Conservation (phyloP, 306 rosid genomes). For the Casuarina cunninghamiana region DNA sequence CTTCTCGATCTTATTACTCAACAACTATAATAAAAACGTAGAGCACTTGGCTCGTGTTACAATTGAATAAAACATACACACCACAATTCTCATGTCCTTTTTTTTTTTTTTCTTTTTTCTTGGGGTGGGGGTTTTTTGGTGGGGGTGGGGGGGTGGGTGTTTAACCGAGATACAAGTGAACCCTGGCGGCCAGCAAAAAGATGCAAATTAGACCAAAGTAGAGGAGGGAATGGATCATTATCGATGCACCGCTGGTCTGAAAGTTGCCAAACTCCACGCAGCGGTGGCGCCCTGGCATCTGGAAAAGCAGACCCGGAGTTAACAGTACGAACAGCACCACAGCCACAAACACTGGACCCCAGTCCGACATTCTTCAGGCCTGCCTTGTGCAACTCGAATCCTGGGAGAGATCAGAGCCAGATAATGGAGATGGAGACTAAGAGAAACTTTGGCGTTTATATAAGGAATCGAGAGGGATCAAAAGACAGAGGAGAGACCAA, state of each 20-base stretch:
- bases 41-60: background rate
- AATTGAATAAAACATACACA: background rate
- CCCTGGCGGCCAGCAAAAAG: slow-evolving; percentile 63
- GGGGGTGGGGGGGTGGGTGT: background rate
- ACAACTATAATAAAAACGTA: background rate
- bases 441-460: background rate
- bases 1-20: slow-evolving; percentile 7
- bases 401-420: background rate
- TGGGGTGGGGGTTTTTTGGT: background rate
- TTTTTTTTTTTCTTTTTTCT: background rate
- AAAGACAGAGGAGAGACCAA: background rate
- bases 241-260: slow-evolving; percentile 78
- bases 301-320: slow-evolving; percentile 78
- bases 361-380: slow-evolving; percentile 53
- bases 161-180: slow-evolving; percentile 65
- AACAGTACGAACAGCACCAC: slow-evolving; percentile 70
- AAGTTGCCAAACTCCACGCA: slow-evolving; percentile 82
- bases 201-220: slow-evolving; percentile 71
- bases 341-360: slow-evolving; percentile 79
- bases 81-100: background rate
- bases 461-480: no score
- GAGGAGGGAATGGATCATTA: slow-evolving; percentile 74
- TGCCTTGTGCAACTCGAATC: background rate
- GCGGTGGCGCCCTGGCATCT: slow-evolving; percentile 67
- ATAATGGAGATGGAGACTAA: background rate